phyloP scores from a whole-genome alignment of 805 yeast genomes.

The Suhomyces prunicola region DNA sequence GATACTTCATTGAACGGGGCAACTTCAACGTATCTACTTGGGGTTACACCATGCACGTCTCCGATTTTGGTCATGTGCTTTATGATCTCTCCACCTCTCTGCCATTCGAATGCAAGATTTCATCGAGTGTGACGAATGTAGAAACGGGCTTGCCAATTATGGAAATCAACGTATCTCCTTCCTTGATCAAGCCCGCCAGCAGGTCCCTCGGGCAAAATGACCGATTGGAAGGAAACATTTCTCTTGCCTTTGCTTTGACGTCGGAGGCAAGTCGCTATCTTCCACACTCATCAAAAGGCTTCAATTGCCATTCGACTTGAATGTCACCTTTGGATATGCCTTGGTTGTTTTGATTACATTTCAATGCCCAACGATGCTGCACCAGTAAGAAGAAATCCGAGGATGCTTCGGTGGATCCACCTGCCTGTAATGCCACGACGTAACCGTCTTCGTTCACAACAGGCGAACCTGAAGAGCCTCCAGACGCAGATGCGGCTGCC shows the following conservation, averaged over 20 bases:
- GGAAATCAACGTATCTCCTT: slow-evolving; percentile 81
- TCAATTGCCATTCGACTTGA: slow-evolving; percentile 83
- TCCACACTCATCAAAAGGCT: slow-evolving; percentile 87
- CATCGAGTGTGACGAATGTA: slow-evolving; percentile 78
- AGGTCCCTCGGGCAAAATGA: slow-evolving; percentile 82
- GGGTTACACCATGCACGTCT: slow-evolving; percentile 79
- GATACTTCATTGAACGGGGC: slow-evolving; percentile 81
- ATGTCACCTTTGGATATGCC: slow-evolving; percentile 86
- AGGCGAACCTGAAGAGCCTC: slow-evolving; percentile 95
- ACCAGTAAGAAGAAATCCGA: slow-evolving; percentile 91
- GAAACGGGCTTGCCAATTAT: slow-evolving; percentile 63
- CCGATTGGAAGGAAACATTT: slow-evolving; percentile 74
- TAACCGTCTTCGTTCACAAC: slow-evolving; percentile 87
- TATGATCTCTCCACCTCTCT: slow-evolving; percentile 69
- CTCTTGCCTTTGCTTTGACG: slow-evolving; percentile 68
- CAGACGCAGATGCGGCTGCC: slow-evolving; percentile 95
- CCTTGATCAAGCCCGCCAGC: slow-evolving; percentile 67
- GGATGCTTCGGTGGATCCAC: slow-evolving; percentile 87
- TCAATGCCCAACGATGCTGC: slow-evolving; percentile 78
- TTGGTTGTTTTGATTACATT: slow-evolving; percentile 56
- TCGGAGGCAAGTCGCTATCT: slow-evolving; percentile 77
- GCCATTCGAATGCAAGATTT: slow-evolving; percentile 56
- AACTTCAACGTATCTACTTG: slow-evolving; percentile 74
- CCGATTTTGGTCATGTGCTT: slow-evolving; percentile 55
- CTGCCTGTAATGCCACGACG: slow-evolving; percentile 92